Conservation (phyloP, 192 early-diverging fungal genomes). For the Podila epicladia region DNA sequence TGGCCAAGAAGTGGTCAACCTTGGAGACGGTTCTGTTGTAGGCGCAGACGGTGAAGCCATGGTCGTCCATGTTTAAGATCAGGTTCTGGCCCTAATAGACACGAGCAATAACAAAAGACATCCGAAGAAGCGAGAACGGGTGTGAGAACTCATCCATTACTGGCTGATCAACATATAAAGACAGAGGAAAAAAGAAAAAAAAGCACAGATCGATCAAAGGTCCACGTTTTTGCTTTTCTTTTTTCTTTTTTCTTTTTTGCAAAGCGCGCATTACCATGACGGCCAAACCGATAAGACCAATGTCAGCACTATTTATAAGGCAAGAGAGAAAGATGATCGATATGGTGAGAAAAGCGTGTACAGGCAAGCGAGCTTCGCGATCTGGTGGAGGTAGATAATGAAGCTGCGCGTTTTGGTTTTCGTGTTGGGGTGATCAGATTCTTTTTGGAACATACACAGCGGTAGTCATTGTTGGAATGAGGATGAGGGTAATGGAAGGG, state of each 20-base stretch:
- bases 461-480: constrained; percentile 20
- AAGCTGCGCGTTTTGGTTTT: neutral
- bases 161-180: too few species aligned
- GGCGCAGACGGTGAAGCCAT: constrained; percentile 93
- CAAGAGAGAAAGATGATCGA: neutral
- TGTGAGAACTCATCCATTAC: constrained; percentile 8
- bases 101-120: constrained; percentile 11
- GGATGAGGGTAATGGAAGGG: neutral
- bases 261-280: constrained; percentile 86
- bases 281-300: constrained; percentile 99
- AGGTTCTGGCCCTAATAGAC: constrained; percentile 92
- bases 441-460: constrained; percentile 34
- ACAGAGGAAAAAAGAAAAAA: neutral
- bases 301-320: constrained; percentile 80
- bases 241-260: neutral
- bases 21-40: constrained; percentile 97
- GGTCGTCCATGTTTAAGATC: constrained; percentile 98
- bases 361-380: neutral
- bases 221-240: neutral
- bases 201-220: neutral
- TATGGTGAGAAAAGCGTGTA: neutral
- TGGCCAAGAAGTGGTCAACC: constrained; percentile 92
- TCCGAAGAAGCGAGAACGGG: neutral
- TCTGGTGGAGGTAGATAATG: neutral
- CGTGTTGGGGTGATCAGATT: neutral